Conservation (phyloP, 2,329 filamentous ascomycete genomes). For the Cercospora sp. region DNA sequence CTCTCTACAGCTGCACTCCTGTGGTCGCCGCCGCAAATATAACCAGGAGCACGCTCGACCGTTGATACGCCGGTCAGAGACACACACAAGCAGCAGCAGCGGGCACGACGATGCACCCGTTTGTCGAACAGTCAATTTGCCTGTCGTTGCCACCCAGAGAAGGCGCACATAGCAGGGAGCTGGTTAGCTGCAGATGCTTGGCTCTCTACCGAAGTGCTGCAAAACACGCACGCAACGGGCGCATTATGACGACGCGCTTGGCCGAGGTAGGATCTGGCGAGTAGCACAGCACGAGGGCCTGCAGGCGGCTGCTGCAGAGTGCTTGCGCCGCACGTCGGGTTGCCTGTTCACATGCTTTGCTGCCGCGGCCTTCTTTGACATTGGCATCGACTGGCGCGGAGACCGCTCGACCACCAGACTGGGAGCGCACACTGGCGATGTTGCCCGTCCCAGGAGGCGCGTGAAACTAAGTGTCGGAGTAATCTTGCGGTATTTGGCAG, state of each 20-base stretch:
- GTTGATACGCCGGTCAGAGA: slow-evolving; percentile 1
- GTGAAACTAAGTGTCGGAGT: neutral
- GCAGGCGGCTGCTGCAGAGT: neutral
- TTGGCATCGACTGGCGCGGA: neutral
- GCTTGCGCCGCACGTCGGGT: neutral
- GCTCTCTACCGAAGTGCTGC: slow-evolving; percentile 1
- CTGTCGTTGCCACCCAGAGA: neutral
- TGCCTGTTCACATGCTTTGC: neutral
- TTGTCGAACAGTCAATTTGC: neutral
- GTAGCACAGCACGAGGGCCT: neutral
- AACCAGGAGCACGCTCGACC: neutral
- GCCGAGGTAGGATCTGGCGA: slow-evolving; percentile 8
- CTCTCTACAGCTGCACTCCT: neutral
- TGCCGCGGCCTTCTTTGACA: slow-evolving; percentile 1
- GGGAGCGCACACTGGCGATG: neutral
- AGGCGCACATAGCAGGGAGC: slow-evolving; percentile 2
- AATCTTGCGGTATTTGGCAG: neutral
- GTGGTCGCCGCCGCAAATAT: slow-evolving; percentile 9
- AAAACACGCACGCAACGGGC: neutral
- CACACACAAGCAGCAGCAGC: neutral
- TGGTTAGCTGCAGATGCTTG: slow-evolving; percentile 4
- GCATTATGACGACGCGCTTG: slow-evolving; percentile 7
- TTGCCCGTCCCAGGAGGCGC: neutral
- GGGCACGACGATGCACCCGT: neutral
- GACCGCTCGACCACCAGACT: neutral